Base-by-base conservation (phyloP, 768 basidiomycete genomes). In the Mycena indigotica region DNA sequence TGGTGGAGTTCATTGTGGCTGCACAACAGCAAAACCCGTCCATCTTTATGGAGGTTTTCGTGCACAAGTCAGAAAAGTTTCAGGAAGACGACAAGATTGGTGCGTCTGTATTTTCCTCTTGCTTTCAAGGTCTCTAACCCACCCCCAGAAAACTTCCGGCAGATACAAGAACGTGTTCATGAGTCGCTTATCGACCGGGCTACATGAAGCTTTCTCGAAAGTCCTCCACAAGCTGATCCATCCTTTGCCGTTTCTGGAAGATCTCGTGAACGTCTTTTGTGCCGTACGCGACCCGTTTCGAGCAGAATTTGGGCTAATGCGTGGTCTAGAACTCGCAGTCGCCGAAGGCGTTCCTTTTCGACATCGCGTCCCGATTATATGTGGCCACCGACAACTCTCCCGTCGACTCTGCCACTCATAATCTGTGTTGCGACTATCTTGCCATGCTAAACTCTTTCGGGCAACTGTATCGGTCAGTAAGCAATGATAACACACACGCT, bases 351-450 rank as follows among this genome's bases (percentile, higher is more conserved):
- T 98, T 95, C 69, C 74, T 98, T 15, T 98, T 96, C 64, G 95
- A 98, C 67, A 86, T 84, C 17, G 80, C 80, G 3, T 93, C 93
- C 23, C 82, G 92, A 49, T 76, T 97, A 25, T 95, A 95, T 67
- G 80, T 98, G n/a, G 95, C 95, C 12, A 95, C 95, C 12, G 96
- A 98, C 66, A 87, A 88, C 17, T 93, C 91, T 0, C 93, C 95
- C 4, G 91, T 96, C 25, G 95, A 98, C 68, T 82, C 87, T 56
- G 86, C 87, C 3, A 95, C 92, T 0, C 88, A 95, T 66, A 91
- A 88, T 60, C 80, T 96, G 19, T 95, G 93, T 66, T 93, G 90
- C 61, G 94, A 98, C 66, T 98, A 94, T 67, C 77, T 98, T 23
- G 85, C 86, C 55, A 93, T 92, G 79, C 80, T 96, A 53, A 89